These are phyloP conservation scores for Dendrobium nobile DNA, from an alignment of 106 monocot genomes.

Conservation along the genomic window DNA sequence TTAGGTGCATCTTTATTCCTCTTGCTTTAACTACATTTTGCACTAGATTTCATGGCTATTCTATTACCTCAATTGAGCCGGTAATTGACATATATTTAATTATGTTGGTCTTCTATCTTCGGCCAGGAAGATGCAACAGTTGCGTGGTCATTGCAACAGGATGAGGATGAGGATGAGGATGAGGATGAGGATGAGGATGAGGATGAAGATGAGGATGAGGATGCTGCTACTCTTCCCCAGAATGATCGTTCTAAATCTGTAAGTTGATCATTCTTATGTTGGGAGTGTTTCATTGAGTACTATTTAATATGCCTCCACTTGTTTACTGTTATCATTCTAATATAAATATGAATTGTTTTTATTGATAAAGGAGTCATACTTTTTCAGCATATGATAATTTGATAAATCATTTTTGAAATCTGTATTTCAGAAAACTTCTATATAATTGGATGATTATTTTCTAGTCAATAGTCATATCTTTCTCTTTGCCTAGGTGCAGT, in stretches of 20 bases:
- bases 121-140: slow-evolving; percentile 48
- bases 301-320: background rate
- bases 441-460: no score
- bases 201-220: slow-evolving; percentile 6
- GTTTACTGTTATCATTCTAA: background rate
- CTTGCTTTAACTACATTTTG: background rate
- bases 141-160: slow-evolving; percentile 52
- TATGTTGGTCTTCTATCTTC: background rate
- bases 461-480: no score
- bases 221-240: slow-evolving; percentile 13
- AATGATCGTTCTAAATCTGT: slow-evolving; percentile 20
- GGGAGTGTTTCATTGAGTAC: background rate
- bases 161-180: slow-evolving; percentile 19
- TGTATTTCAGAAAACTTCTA: no score
- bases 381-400: no score
- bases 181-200: slow-evolving; percentile 25
- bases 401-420: no score
- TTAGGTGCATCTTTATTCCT: background rate
- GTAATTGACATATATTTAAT: background rate
- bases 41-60: background rate
- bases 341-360: background rate
- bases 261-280: slow-evolving; percentile 7
- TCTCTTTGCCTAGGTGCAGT: no score
- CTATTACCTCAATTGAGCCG: background rate
- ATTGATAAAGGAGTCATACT: no score